Evolutionary conservation across 139 green algal genomes (phyloP), one percentile per base, ranked within the genome.

Genomic region (Marvania coccoides): DNA sequence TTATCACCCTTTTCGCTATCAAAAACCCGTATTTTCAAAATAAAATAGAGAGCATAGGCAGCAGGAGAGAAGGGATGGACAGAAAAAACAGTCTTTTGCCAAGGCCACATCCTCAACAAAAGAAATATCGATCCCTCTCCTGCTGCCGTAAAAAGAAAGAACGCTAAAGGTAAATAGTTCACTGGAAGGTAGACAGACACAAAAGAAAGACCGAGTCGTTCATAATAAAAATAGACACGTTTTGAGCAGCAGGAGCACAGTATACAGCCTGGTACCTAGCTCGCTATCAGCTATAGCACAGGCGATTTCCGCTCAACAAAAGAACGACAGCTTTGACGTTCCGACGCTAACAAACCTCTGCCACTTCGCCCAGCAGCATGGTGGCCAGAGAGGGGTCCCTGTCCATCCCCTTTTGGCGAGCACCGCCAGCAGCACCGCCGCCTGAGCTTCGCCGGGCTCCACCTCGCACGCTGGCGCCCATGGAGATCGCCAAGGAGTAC

Each of bases 351-450:
- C 42, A 51, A 28, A 75, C 59, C 54, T 75, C 68, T 5, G 59
- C 68, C 35, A 70, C 59, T 40, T 75, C 68, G 1, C 67, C 67
- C 30, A 67, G 67, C 59, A 75, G 68, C 68, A 75, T 58, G n/a
- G 47, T 30, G 26, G 42, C 60, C 7, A 75, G 68, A 13, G 68
- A 75, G 24, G 68, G 68, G 40, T 75, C 68, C 14, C 31, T 36
- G 8, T 23, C 10, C 6, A 67, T 6, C 34, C 36, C 60, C n/a
- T n/a, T n/a, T n/a, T n/a, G n/a, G n/a, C n/a, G n/a, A 36, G 13
- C 14, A 7, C 36, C 60, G 10, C 46, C 58, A 65, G 58, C 26
- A 28, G 7, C 8, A n/a, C 10, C 6, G 14, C 36, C 55, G n/a
- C 19, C 10, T 15, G 19, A 19, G 42, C 42, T 51, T 19, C 42